Conservation (phyloP, 2,329 filamentous ascomycete genomes). For the Beauveria pseudobassiana region DNA sequence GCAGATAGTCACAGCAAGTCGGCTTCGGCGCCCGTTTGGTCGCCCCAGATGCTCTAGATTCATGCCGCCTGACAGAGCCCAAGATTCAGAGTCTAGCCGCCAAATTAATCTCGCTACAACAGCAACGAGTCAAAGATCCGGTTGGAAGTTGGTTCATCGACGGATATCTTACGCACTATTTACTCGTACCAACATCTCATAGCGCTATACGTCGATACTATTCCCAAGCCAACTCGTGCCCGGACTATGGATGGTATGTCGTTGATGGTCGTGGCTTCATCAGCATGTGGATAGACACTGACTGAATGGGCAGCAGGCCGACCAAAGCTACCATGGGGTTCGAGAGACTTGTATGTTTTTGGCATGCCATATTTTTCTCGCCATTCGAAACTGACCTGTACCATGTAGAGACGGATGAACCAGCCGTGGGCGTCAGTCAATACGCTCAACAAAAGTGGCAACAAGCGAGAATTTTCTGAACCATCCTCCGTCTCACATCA, state of each 20-base stretch:
- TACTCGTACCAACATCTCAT: not conserved
- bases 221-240: constrained; percentile 31
- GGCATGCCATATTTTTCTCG: not conserved
- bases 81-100: not conserved
- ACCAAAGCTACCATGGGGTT: constrained; percentile 4
- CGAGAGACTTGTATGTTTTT: not conserved
- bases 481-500: constrained; percentile 9
- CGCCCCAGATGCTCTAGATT: not conserved
- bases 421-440: constrained; percentile 15
- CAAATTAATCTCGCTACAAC: not conserved
- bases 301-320: constrained; percentile 17
- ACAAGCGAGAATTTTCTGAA: not conserved
- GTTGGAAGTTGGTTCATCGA: constrained; percentile 1
- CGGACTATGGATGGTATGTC: constrained; percentile 36
- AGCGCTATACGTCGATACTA: constrained; percentile 28
- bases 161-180: no score
- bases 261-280: not conserved
- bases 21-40: not conserved
- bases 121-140: not conserved
- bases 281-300: not conserved
- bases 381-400: not conserved
- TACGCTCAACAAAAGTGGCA: constrained; percentile 13
- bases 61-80: not conserved
- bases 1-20: not conserved
- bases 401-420: constrained; percentile 19